A percentile compares a stretch with the other conserved stretches of the same genome.
phyloP scores from a whole-genome alignment of 2,329 filamentous ascomycete genomes.

The Colletotrichum lentis region DNA sequence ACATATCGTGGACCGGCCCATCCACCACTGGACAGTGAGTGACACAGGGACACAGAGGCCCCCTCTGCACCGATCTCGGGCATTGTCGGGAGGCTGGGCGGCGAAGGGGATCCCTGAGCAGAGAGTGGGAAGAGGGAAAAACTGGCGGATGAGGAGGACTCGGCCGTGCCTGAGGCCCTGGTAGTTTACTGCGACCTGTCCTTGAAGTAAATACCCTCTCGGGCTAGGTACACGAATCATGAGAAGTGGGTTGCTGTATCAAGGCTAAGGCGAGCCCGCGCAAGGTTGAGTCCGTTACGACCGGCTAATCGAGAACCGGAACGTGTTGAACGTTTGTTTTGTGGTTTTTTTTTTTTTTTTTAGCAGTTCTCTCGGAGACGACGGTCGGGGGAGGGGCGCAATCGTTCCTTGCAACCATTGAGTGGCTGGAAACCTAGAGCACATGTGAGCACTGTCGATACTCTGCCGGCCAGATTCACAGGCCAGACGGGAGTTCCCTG shows the following conservation, averaged over 20 bases:
- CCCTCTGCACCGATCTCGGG: constrained; percentile 37
- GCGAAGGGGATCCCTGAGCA: constrained; percentile 24
- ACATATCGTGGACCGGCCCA: constrained; percentile 34
- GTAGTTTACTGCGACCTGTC: neutral
- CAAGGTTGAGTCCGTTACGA: constrained; percentile 28
- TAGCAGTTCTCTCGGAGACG: neutral
- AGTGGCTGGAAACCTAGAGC: neutral
- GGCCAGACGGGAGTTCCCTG: constrained; percentile 6
- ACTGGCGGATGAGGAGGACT: constrained; percentile 14
- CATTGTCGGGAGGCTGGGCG: constrained; percentile 36
- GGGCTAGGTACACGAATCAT: constrained; percentile 35
- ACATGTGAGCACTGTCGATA: neutral
- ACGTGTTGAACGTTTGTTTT: neutral
- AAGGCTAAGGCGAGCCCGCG: constrained; percentile 13
- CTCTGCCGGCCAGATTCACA: neutral
- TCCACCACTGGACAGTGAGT: constrained; percentile 5
- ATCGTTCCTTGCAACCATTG: neutral
- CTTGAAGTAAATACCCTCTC: constrained; percentile 16
- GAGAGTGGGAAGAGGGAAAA: neutral
- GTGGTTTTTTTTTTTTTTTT: neutral
- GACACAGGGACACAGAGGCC: constrained; percentile 24
- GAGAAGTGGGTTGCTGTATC: constrained; percentile 37
- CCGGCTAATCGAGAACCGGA: constrained; percentile 17
- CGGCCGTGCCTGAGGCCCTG: constrained; percentile 13
- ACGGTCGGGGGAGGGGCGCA: neutral